Base-by-base conservation (phyloP, 495 filamentous ascomycete genomes). In the Tuber umbilicatum region DNA sequence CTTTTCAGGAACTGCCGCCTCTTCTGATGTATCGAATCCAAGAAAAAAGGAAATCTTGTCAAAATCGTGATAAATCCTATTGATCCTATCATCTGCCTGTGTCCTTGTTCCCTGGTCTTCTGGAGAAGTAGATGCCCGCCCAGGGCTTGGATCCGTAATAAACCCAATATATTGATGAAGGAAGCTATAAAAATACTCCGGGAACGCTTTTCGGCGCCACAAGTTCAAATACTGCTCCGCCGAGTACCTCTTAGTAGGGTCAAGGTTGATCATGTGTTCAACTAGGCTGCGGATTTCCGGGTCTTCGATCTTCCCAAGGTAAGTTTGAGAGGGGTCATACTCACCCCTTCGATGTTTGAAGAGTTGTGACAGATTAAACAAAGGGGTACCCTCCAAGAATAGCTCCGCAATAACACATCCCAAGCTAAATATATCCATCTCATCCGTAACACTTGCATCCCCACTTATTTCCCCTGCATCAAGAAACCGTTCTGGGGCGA, bases 341-440 rank as follows among this genome's bases (percentile, higher is more conserved):
- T 98, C 94, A 60, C 92, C 91, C 76, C 91, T 91, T 45, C 93
- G 89, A 80, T 97, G 98, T 81, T 93, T 95, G 86, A 93, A 97
- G 74, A 99, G 89, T 83, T 98, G 94, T 74, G 91, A 94, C 27
- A 98, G 85, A 42, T 87, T 94, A 84, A 99, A 98, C 42, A 98
- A 94, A 2, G 94, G 93, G 0, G 92, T 87, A 6, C 81, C 81
- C 83, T 99, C 96, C n/a, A 97, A 87, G 77, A 98, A 98, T 5
- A 99, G 86, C 83, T 99, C 96, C 5, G 96, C 96, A 79, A 99
- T 97, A 35, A 98, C 96, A 81, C 96, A 99, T 16, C 95, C 95
- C 47, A 90, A 91, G 84, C 95, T 97, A 85, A 99, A 99, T 40
- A 99, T 91, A 82, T 99, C 96, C 96, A 99, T 99, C 50, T 94